phyloP scores from a whole-genome alignment of 768 basidiomycete genomes.

The Russula lepida region DNA sequence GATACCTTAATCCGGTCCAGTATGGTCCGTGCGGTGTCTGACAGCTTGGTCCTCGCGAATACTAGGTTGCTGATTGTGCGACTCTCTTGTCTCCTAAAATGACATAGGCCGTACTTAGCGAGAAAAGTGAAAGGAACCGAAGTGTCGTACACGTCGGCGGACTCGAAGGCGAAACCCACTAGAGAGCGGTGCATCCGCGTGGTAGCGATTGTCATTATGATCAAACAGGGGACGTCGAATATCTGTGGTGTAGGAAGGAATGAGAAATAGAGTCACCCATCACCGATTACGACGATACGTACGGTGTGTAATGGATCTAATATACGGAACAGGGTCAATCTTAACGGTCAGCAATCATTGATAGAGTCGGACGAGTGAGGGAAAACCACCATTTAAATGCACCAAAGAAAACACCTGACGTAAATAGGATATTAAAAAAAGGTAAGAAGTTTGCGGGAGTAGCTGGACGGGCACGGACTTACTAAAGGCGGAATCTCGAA shows the following conservation, averaged over 20 bases:
- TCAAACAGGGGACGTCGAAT: neutral
- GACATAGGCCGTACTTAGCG: neutral
- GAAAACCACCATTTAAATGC: neutral
- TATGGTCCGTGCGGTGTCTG: neutral
- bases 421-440: neutral
- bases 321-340: no score
- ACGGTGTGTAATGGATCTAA: neutral
- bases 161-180: neutral
- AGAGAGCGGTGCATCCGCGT: neutral
- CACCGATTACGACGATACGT: neutral
- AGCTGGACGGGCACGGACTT: neutral
- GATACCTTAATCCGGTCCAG: neutral
- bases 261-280: neutral
- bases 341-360: neutral
- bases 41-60: neutral
- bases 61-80: neutral
- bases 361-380: neutral
- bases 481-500: neutral
- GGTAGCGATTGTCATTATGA: neutral
- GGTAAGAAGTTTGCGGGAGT: neutral
- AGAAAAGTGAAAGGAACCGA: neutral
- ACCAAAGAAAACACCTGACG: neutral
- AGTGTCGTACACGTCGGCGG: neutral
- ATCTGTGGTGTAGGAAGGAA: neutral
- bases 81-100: neutral